These are phyloP conservation scores for Ananas comosus DNA, from an alignment of 176 grass and related monocot species.

Conservation along the genomic window DNA sequence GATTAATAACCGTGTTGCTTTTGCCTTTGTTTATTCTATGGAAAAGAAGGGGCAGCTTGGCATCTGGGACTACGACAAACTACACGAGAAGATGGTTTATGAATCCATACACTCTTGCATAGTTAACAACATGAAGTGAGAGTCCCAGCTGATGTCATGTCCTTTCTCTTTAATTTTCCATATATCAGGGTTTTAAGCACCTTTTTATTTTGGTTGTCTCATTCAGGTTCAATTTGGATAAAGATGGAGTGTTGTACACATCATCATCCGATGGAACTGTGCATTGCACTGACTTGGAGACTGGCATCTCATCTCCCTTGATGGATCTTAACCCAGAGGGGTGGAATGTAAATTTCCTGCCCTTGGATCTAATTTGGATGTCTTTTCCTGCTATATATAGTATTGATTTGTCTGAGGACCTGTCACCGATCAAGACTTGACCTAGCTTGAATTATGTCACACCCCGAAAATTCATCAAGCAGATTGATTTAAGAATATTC, in stretches of 20 bases:
- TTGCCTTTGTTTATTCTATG: slow-evolving; percentile 7
- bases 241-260: slow-evolving; percentile 72
- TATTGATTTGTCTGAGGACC: background rate
- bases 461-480: no score
- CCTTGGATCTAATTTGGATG: background rate
- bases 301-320: slow-evolving; percentile 58
- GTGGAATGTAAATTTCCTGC: slow-evolving; percentile 59
- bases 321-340: slow-evolving; percentile 83
- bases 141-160: background rate
- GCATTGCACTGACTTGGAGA: slow-evolving; percentile 70
- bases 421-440: background rate
- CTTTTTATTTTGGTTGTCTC: background rate
- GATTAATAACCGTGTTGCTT: background rate
- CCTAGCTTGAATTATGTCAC: background rate
- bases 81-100: slow-evolving; percentile 81
- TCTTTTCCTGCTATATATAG: background rate
- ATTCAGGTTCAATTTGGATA: slow-evolving; percentile 49
- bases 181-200: background rate
- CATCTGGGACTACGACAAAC: slow-evolving; percentile 84
- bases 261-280: slow-evolving; percentile 91
- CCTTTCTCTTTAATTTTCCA: background rate
- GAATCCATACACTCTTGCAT: slow-evolving; percentile 81
- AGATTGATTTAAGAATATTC: no score
- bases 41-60: slow-evolving; percentile 81
- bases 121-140: slow-evolving; percentile 90